These are phyloP conservation scores for Cyberlindnera japonica DNA, from an alignment of 805 yeast species.

Conservation along the genomic window DNA sequence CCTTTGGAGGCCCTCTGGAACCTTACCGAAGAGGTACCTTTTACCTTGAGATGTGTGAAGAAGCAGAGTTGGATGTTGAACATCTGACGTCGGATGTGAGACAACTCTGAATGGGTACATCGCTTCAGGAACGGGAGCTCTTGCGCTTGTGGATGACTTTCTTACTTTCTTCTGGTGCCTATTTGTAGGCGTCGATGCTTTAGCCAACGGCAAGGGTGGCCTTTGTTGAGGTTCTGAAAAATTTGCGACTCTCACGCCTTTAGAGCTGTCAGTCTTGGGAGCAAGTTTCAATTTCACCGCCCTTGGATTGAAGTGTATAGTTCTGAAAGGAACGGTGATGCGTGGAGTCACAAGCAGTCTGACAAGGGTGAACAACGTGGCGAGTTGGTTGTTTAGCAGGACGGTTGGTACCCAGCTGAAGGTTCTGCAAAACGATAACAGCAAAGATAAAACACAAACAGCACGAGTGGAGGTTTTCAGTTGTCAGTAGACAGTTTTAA, in stretches of 20 bases:
- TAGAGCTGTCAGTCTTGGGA: neutral
- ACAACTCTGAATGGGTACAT: conserved; percentile 52
- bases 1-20: conserved; percentile 87
- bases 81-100: conserved; percentile 61
- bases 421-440: too few relatives aligned
- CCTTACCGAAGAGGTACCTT: conserved; percentile 66
- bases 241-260: neutral
- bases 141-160: conserved; percentile 1
- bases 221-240: neutral
- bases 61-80: conserved; percentile 52
- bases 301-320: conserved; percentile 5
- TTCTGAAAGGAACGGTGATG: conserved; percentile 15
- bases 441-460: too few relatives aligned
- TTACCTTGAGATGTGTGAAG: conserved; percentile 36
- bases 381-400: too few relatives aligned
- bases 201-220: too few relatives aligned
- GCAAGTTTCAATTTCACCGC: neutral
- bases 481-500: too few relatives aligned
- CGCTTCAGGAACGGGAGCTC: conserved; percentile 12
- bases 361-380: conserved; percentile 4
- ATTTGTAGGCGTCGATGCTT: neutral
- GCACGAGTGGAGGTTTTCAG: too few relatives aligned
- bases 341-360: conserved; percentile 7
- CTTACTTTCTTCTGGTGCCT: neutral
- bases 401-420: too few relatives aligned